Conservation (phyloP, 495 filamentous ascomycete species). For the Xylaria nigripes region DNA sequence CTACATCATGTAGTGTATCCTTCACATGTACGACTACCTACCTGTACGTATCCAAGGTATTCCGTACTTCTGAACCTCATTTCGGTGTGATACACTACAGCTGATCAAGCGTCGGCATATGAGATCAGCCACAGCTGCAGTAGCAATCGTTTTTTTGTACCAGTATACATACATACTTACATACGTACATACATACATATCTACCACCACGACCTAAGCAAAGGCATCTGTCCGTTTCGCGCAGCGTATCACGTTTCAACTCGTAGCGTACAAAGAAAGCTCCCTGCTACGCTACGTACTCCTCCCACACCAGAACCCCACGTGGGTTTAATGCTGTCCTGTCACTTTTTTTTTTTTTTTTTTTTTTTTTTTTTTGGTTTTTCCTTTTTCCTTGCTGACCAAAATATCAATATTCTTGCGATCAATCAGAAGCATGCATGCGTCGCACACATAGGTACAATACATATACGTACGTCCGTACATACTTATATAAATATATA, state of each 20-base stretch:
- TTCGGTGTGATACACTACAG: neutral
- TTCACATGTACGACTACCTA: neutral
- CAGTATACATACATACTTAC: neutral
- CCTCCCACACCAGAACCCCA: neutral
- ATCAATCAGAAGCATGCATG: too few species aligned
- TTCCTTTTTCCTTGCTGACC: too few species aligned
- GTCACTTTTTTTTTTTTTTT: neutral
- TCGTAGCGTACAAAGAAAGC: too few species aligned
- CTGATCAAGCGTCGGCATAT: conserved; percentile 10
- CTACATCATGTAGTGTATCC: neutral
- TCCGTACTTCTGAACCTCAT: neutral
- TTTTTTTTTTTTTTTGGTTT: too few species aligned
- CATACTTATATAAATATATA: too few species aligned
- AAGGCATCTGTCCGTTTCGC: conserved; percentile 3
- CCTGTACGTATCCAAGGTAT: neutral
- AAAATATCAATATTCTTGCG: too few species aligned
- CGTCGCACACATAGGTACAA: too few species aligned
- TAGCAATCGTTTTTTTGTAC: neutral
- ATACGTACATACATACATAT: neutral
- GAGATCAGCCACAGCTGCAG: conserved; percentile 3
- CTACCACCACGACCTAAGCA: neutral
- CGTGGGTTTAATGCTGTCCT: neutral
- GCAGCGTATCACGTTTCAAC: conserved; percentile 7
- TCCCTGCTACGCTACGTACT: too few species aligned
- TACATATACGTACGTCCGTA: too few species aligned